Evolutionary conservation across 2,329 filamentous ascomycete genomes (phyloP).

Genomic region (Fonsecaea pugnacius): DNA sequence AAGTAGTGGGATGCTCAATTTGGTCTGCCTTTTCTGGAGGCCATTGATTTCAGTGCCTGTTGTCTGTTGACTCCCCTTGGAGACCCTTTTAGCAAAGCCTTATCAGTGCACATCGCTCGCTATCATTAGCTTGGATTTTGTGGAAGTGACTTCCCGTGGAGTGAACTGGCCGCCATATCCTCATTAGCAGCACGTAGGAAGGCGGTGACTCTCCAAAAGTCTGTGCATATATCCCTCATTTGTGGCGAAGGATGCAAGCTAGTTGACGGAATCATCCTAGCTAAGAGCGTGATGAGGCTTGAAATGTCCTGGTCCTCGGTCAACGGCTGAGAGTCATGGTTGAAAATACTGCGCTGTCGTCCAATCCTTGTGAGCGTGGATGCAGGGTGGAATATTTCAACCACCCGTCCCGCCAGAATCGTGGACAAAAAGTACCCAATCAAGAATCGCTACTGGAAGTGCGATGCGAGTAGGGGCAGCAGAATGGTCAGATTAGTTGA

Average conservation of each 20-base stretch:
- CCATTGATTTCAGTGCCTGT: background rate
- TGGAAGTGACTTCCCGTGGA: background rate
- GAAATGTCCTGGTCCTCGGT: background rate
- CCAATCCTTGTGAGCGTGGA: background rate
- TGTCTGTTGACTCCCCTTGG: background rate
- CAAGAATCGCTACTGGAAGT: background rate
- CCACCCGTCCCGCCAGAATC: background rate
- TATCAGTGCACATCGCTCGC: slow-evolving; percentile 14
- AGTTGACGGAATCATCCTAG: background rate
- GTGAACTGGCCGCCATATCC: background rate
- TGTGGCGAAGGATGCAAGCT: slow-evolving; percentile 7
- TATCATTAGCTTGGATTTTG: slow-evolving; percentile 13
- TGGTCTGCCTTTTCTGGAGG: background rate
- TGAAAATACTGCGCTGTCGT: background rate
- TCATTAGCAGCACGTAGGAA: background rate
- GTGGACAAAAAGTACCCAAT: background rate
- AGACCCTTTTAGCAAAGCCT: slow-evolving; percentile 3
- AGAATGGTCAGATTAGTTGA: slow-evolving; percentile 11
- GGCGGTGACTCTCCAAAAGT: background rate
- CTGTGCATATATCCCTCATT: slow-evolving; percentile 8
- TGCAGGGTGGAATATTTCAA: background rate
- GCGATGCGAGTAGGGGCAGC: slow-evolving; percentile 4
- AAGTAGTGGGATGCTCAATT: background rate
- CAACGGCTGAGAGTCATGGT: background rate
- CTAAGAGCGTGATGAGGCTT: background rate